phyloP scores from a whole-genome alignment of 345 rosid genomes.

The Firmiana major region DNA sequence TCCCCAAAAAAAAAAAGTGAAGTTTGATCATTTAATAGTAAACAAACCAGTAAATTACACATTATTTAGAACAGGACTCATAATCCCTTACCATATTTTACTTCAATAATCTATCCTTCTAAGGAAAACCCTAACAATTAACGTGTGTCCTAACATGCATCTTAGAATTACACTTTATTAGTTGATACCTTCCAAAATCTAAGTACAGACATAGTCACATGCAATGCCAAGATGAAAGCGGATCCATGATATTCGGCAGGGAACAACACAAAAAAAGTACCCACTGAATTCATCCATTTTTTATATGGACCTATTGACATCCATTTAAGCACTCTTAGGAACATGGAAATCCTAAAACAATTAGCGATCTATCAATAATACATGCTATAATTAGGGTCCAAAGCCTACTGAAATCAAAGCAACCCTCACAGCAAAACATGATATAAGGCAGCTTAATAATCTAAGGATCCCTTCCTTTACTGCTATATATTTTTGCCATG shows the following conservation, averaged over 20 bases:
- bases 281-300: background rate
- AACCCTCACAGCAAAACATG: background rate
- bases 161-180: background rate
- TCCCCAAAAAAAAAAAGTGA: background rate
- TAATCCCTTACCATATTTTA: background rate
- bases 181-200: background rate
- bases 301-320: background rate
- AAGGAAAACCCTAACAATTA: background rate
- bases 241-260: background rate
- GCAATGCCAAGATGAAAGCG: background rate
- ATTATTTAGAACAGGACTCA: background rate
- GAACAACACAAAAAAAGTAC: background rate
- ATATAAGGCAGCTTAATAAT: background rate
- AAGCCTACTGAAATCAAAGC: background rate
- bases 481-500: background rate
- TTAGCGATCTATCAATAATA: background rate
- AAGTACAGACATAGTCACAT: background rate
- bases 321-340: background rate
- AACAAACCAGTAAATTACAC: background rate
- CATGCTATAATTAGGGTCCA: background rate
- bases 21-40: background rate
- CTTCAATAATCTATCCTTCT: background rate
- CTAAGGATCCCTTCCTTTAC: background rate
- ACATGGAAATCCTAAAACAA: background rate
- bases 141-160: background rate